These are phyloP conservation scores for Podila minutissima DNA, from an alignment of 192 early-diverging fungal genomes.

Conservation along the genomic window DNA sequence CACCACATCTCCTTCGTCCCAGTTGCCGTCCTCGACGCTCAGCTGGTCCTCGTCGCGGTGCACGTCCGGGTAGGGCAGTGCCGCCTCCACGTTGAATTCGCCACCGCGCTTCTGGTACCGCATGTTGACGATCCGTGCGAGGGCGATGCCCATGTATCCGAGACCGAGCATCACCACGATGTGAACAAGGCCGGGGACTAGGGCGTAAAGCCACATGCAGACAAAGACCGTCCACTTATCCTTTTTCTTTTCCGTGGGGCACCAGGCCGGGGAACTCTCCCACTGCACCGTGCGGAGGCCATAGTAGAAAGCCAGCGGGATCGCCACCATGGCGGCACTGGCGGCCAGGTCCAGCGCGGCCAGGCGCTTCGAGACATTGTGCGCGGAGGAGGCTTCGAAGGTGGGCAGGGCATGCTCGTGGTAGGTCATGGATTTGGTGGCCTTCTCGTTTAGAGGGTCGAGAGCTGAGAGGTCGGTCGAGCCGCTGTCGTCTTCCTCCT, in stretches of 20 bases:
- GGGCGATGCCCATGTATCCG: conserved; percentile 20
- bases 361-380: conserved; percentile 15
- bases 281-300: conserved; percentile 18
- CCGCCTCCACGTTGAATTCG: conserved; percentile 10
- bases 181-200: conserved; percentile 31
- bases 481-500: neutral
- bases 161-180: conserved; percentile 22
- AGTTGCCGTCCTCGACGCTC: conserved; percentile 30
- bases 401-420: conserved; percentile 24
- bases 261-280: conserved; percentile 25
- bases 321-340: conserved; percentile 13
- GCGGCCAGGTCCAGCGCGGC: conserved; percentile 26
- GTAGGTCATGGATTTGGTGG: conserved; percentile 21
- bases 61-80: conserved; percentile 11
- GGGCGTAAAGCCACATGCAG: conserved; percentile 33
- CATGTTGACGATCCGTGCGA: conserved; percentile 18
- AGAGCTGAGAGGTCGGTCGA: neutral
- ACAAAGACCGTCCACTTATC: conserved; percentile 41
- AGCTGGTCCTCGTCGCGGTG: conserved; percentile 7
- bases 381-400: conserved; percentile 22
- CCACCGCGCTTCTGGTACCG: conserved; percentile 14
- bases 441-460: neutral
- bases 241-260: conserved; percentile 18
- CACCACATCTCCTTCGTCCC: conserved; percentile 48
- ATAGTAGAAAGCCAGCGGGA: conserved; percentile 34